phyloP scores from a whole-genome alignment of 306 rosid genomes.

The Boehmeria nivea region DNA sequence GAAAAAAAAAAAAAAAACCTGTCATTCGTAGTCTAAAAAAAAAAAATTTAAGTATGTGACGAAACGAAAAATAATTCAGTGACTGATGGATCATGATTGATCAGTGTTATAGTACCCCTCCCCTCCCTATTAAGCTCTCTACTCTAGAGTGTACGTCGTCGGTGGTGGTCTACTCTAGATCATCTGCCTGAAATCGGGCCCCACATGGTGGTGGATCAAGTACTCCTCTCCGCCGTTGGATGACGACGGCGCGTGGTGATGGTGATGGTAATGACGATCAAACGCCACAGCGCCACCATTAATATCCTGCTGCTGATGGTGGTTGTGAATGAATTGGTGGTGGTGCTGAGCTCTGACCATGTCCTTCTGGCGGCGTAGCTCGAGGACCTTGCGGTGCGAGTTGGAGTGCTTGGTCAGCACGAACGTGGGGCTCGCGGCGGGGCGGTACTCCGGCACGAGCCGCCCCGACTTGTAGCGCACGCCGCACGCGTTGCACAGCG shows the following conservation, averaged over 20 bases:
- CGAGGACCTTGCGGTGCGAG: constrained; percentile 89
- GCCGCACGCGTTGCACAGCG: constrained; percentile 44
- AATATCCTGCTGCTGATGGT: too few relatives aligned
- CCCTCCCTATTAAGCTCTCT: too few relatives aligned
- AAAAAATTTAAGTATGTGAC: neutral
- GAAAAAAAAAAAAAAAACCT: neutral
- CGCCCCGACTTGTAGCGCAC: constrained; percentile 47
- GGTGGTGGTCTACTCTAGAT: too few relatives aligned
- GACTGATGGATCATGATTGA: too few relatives aligned
- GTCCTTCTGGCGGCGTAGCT: constrained; percentile 90
- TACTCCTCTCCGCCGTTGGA: constrained; percentile 63
- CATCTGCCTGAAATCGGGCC: constrained; percentile 56
- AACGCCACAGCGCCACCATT: constrained; percentile 44
- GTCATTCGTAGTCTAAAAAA: neutral
- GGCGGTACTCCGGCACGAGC: constrained; percentile 82
- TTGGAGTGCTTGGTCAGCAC: constrained; percentile 86
- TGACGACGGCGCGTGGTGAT: constrained; percentile 35
- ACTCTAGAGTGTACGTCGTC: too few relatives aligned
- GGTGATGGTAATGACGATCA: constrained; percentile 43
- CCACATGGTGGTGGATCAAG: constrained; percentile 69
- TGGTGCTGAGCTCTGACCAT: constrained; percentile 34
- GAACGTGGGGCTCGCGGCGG: constrained; percentile 91
- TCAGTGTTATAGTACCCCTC: constrained; percentile 7
- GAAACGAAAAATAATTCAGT: neutral
- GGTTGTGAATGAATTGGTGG: constrained; percentile 32